These are phyloP conservation scores for Exophiala alcalophila DNA, from an alignment of 2,329 filamentous ascomycete species.

Conservation along the genomic window DNA sequence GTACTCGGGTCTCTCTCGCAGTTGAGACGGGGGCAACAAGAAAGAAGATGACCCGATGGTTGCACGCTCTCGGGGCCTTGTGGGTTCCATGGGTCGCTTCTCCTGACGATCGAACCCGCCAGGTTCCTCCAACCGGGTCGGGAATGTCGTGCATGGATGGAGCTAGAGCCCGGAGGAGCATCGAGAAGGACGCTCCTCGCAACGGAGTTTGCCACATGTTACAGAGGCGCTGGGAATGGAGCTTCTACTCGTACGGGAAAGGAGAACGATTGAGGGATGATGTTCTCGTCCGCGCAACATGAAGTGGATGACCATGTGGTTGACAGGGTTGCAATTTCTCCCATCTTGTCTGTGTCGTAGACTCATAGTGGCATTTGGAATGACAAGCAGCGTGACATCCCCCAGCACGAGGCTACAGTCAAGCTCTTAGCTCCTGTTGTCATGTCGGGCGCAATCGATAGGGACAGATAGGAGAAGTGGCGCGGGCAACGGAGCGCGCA, in stretches of 20 bases:
- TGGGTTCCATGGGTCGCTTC: conserved; percentile 1
- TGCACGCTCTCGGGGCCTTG: conserved; percentile 10
- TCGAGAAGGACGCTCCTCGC: no score
- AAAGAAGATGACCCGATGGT: no score
- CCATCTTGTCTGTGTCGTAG: no score
- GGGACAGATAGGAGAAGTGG: conserved; percentile 18
- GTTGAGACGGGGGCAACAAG: no score
- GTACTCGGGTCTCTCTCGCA: background rate
- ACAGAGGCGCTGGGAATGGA: no score
- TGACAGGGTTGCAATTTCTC: no score
- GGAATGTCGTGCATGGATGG: conserved; percentile 21
- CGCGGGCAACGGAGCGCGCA: background rate
- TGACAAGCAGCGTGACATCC: conserved; percentile 11
- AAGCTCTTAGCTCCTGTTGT: conserved; percentile 4
- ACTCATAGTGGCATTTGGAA: conserved; percentile 5
- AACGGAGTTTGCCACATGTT: conserved; percentile 9
- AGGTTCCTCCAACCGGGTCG: background rate
- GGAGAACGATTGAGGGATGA: no score
- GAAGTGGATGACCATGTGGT: no score
- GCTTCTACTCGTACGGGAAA: no score
- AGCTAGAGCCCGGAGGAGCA: no score
- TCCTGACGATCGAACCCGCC: conserved; percentile 18
- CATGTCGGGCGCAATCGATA: conserved; percentile 7
- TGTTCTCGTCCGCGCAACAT: no score
- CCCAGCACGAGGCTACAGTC: conserved; percentile 19